phyloP scores from a whole-genome alignment of 2,329 filamentous ascomycete genomes.

The Tolypocladium pustulatum region DNA sequence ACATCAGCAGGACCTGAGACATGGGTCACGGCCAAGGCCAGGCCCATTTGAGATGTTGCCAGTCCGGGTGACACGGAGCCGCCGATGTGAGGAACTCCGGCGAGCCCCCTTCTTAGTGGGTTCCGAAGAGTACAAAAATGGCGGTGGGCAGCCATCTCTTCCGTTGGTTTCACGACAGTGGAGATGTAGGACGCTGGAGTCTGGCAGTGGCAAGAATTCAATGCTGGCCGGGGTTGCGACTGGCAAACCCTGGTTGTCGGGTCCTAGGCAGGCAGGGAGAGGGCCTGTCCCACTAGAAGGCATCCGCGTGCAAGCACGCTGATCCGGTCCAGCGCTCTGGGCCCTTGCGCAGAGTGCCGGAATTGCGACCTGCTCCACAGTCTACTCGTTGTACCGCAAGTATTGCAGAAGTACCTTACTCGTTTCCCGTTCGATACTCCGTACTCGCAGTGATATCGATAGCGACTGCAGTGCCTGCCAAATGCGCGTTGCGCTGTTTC shows the following conservation, averaged over 20 bases:
- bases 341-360: conserved; percentile 18
- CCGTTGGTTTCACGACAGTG: not conserved
- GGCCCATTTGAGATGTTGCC: not conserved
- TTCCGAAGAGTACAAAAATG: not conserved
- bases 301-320: not conserved
- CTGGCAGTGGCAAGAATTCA: not conserved
- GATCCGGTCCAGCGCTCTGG: conserved; percentile 6
- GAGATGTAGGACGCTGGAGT: not conserved
- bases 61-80: not conserved
- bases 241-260: not conserved
- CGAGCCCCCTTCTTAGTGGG: not conserved
- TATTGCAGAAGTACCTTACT: not conserved
- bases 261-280: not conserved
- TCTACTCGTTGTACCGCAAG: not conserved
- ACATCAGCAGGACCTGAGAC: not conserved
- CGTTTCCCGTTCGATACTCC: too few species aligned
- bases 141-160: not conserved
- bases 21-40: not conserved
- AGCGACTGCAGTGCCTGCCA: not conserved
- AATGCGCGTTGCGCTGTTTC: not conserved
- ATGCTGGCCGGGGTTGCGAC: not conserved
- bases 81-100: not conserved
- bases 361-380: conserved; percentile 18
- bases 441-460: not conserved
- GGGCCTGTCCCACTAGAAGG: not conserved